phyloP scores from a whole-genome alignment of 129 eudicot species.

The Chrysanthemum makinoi region DNA sequence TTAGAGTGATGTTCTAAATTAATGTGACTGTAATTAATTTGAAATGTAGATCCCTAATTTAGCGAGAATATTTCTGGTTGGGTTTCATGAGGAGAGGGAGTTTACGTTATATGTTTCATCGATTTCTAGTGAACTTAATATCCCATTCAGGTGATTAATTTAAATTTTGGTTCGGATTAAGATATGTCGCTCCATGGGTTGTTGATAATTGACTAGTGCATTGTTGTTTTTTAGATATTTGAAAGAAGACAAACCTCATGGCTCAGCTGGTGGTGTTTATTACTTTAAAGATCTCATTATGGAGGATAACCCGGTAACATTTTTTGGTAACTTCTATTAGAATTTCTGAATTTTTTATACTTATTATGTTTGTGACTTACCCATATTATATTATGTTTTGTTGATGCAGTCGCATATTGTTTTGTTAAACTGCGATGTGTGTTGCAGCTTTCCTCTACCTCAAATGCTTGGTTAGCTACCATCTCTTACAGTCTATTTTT shows the following conservation, averaged over 20 bases:
- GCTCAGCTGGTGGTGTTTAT: conserved; percentile 90
- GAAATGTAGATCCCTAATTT: conserved; percentile 82
- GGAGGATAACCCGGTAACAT: conserved; percentile 81
- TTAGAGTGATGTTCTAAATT: too few species aligned
- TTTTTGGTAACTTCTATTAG: background rate
- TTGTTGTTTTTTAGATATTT: conserved; percentile 52
- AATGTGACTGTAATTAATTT: background rate
- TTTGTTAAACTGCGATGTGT: conserved; percentile 85
- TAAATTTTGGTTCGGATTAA: too few species aligned
- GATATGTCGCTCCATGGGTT: background rate
- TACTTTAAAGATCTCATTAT: conserved; percentile 74
- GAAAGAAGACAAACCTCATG: conserved; percentile 95
- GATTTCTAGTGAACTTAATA: conserved; percentile 81
- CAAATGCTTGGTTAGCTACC: conserved; percentile 78
- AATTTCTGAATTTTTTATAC: background rate
- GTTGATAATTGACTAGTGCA: conserved; percentile 2
- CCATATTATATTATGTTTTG: background rate
- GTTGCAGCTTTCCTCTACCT: conserved; percentile 88
- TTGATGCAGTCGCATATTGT: conserved; percentile 87
- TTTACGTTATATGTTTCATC: conserved; percentile 83
- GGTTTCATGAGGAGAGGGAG: conserved; percentile 86
- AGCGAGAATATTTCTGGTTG: conserved; percentile 69
- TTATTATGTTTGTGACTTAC: conserved; percentile 11
- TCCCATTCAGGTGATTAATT: conserved; percentile 60
- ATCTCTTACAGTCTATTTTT: background rate